phyloP scores from a whole-genome alignment of 2,329 filamentous ascomycete species.

The Ophiostoma triangulosporum region DNA sequence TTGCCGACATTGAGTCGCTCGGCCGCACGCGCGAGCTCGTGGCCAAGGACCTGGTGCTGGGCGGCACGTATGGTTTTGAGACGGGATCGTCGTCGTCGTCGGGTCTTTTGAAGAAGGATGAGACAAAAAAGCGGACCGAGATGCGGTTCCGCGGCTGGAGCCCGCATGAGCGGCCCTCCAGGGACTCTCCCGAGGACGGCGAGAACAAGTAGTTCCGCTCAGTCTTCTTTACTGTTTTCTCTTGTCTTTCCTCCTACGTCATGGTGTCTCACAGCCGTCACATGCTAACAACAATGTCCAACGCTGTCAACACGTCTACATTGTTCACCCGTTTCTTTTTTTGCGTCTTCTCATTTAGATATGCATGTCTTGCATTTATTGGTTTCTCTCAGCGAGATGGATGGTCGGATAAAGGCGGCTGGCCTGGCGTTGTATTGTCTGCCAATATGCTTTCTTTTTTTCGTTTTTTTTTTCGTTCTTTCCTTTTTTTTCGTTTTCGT shows the following conservation, averaged over 20 bases:
- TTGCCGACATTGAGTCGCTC: conserved; percentile 83
- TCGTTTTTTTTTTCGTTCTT: background rate
- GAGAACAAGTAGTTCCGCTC: background rate
- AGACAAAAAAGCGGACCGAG: conserved; percentile 3
- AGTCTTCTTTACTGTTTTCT: background rate
- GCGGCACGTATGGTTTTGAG: conserved; percentile 61
- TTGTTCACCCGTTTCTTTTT: background rate
- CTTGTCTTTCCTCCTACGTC: background rate
- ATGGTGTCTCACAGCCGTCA: background rate
- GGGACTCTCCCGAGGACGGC: conserved; percentile 5
- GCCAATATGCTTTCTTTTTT: background rate
- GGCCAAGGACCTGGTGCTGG: conserved; percentile 82
- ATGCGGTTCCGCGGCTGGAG: conserved; percentile 14
- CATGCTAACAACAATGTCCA: too few relatives aligned
- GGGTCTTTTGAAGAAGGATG: background rate
- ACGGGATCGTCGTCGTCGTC: background rate
- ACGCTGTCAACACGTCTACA: too few relatives aligned
- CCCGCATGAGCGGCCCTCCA: conserved; percentile 12
- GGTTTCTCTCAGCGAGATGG: background rate
- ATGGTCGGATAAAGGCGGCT: background rate
- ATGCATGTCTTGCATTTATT: background rate
- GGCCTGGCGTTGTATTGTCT: background rate
- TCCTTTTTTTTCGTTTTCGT: background rate
- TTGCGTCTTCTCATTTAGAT: background rate
- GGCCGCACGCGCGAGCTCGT: conserved; percentile 90